Conservation (phyloP, 208 protist species). For the Lotmaria passim region DNA sequence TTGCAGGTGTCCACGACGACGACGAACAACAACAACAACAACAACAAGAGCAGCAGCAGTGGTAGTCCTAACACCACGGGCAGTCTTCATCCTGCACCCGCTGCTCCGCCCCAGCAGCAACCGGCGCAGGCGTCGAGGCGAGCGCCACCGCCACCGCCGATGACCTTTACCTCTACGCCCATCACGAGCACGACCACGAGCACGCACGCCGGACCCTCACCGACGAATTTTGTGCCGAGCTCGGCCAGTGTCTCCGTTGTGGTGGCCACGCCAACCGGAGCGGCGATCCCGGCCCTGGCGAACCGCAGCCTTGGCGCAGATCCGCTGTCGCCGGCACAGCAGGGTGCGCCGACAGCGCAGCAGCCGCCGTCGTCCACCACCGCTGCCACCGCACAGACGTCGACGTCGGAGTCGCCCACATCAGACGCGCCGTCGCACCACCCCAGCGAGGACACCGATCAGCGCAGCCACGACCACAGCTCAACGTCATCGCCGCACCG, state of each 20-base stretch:
- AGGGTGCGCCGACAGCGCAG: neutral
- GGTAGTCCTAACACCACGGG: neutral
- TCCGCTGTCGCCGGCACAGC: constrained; percentile 1
- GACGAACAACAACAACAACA: neutral
- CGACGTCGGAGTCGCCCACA: neutral
- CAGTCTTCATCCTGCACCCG: too few relatives aligned
- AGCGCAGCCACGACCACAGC: neutral
- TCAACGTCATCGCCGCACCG: neutral
- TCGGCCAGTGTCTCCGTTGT: constrained; percentile 8
- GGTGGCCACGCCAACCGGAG: neutral
- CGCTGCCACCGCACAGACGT: neutral
- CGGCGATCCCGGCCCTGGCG: neutral
- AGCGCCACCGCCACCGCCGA: neutral
- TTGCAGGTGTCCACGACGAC: constrained; percentile 3
- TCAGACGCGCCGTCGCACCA: too few relatives aligned
- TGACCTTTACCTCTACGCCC: neutral
- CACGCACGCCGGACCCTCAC: constrained; percentile 3
- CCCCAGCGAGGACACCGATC: too few relatives aligned
- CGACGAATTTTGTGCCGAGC: constrained; percentile 1
- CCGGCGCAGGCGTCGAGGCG: constrained; percentile 1
- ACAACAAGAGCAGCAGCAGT: neutral
- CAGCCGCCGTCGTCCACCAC: neutral
- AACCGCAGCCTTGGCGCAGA: neutral
- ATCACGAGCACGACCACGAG: neutral
- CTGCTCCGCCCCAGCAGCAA: neutral